Conservation (phyloP, 495 filamentous ascomycete genomes). For the Aspergillus egyptiacus region DNA sequence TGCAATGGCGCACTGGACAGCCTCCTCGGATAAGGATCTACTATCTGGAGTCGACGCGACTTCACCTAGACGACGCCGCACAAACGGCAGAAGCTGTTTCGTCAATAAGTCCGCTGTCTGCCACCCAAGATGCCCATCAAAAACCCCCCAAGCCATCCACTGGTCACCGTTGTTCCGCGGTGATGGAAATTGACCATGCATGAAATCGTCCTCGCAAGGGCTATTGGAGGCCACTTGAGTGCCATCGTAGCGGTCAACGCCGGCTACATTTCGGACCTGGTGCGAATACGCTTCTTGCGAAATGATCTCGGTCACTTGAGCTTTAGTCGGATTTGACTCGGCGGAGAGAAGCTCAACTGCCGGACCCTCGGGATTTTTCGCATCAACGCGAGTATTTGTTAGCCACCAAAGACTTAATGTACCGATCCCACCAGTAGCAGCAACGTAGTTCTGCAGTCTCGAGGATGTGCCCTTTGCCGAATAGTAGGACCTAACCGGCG, state of each 20-base stretch:
- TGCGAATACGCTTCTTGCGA: constrained; percentile 29
- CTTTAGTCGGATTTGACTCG: constrained; percentile 18
- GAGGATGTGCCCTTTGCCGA: too few relatives aligned
- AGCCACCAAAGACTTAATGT: too few relatives aligned
- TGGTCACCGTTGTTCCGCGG: constrained; percentile 28
- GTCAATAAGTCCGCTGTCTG: constrained; percentile 39
- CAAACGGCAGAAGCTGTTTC: constrained; percentile 35
- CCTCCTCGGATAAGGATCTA: constrained; percentile 15
- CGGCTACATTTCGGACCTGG: constrained; percentile 19
- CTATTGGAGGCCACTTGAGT: constrained; percentile 41
- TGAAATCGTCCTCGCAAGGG: constrained; percentile 44
- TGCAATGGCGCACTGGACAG: constrained; percentile 38
- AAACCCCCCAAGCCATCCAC: constrained; percentile 47
- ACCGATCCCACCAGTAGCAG: too few relatives aligned
- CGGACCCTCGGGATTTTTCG: background rate
- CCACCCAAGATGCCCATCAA: constrained; percentile 47
- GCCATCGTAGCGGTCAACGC: constrained; percentile 41
- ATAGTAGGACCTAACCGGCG: too few relatives aligned
- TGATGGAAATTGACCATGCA: constrained; percentile 39
- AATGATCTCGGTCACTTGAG: constrained; percentile 24
- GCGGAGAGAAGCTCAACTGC: background rate
- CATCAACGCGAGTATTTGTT: background rate
- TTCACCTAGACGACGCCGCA: constrained; percentile 29
- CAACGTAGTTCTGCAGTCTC: too few relatives aligned
- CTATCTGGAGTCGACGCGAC: constrained; percentile 14